A percentile compares a stretch with the other conserved stretches of the same genome.
Evolutionary conservation across 805 yeast species (phyloP).

Genomic region (Wickerhamomyces subpelliculosus): DNA sequence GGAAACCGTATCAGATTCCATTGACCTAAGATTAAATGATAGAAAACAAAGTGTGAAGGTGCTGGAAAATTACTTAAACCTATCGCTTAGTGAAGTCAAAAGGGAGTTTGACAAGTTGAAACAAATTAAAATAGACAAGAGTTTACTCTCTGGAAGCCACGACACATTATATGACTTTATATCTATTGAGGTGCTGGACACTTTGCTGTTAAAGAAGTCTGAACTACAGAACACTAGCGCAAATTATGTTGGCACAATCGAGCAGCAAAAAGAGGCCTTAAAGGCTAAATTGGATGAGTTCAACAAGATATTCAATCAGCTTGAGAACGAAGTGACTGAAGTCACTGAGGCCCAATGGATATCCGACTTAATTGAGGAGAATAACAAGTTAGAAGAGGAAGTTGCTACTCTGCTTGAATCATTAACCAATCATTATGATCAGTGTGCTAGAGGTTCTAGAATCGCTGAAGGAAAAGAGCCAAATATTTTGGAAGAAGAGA

Average conservation of each 20-base stretch:
- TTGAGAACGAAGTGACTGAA: conserved; percentile 36
- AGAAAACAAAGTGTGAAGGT: conserved; percentile 18
- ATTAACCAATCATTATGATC: conserved; percentile 78
- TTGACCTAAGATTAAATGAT: conserved; percentile 22
- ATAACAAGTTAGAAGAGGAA: conserved; percentile 51
- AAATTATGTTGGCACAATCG: conserved; percentile 14
- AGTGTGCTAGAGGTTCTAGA: conserved; percentile 47
- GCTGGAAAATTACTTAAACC: conserved; percentile 16
- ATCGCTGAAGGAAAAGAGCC: conserved; percentile 26
- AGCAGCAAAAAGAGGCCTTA: conserved; percentile 5
- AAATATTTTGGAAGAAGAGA: conserved; percentile 21
- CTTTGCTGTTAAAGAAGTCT: conserved; percentile 22
- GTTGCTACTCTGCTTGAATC: conserved; percentile 64
- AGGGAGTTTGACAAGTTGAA: conserved; percentile 27
- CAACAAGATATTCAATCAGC: conserved; percentile 5
- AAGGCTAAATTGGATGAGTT: conserved; percentile 1
- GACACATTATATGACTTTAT: conserved; percentile 40
- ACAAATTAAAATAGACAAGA: conserved; percentile 28
- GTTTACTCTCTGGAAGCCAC: conserved; percentile 17
- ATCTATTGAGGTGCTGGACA: conserved; percentile 28
- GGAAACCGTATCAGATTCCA: conserved; percentile 24
- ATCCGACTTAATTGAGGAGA: conserved; percentile 28
- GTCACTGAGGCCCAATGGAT: conserved; percentile 10
- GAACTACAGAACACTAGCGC: conserved; percentile 19
- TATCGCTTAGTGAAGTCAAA: conserved; percentile 28